Evolutionary conservation across 2,329 filamentous ascomycete genomes (phyloP).

Genomic region (Coniella lustricola): DNA sequence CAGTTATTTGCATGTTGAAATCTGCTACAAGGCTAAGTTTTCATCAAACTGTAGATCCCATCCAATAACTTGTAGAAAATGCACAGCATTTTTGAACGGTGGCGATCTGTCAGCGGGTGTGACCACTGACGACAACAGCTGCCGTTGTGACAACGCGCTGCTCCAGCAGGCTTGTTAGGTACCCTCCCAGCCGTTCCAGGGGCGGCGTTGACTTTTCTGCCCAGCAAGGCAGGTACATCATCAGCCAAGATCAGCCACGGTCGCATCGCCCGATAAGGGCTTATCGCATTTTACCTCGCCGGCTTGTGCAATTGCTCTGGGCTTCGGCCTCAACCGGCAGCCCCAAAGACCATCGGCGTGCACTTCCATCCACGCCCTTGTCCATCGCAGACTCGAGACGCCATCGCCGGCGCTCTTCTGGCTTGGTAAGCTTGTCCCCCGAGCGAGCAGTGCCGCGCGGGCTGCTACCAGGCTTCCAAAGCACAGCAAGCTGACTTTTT

Average conservation of each 20-base stretch:
- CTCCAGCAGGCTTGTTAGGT: no score
- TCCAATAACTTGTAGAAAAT: no score
- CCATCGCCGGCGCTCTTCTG: background rate
- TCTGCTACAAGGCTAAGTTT: no score
- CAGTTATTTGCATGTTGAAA: no score
- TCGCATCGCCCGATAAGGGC: background rate
- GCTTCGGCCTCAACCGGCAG: background rate
- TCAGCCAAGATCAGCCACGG: background rate
- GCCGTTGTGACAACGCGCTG: no score
- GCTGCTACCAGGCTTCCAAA: background rate
- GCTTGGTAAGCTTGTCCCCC: background rate
- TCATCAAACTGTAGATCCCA: no score
- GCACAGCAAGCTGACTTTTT: conserved; percentile 3
- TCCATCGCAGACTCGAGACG: background rate
- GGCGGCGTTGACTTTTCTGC: no score
- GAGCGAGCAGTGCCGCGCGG: background rate
- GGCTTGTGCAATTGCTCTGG: background rate
- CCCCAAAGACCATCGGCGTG: background rate
- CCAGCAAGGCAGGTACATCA: background rate
- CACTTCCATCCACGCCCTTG: background rate
- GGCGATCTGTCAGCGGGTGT: no score
- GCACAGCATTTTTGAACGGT: no score
- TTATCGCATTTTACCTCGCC: conserved; percentile 4
- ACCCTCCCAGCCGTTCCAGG: no score
- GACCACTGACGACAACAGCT: no score